Evolutionary conservation across 108 stramenopile genomes (phyloP).

Genomic region (Epipyxis sp.): DNA sequence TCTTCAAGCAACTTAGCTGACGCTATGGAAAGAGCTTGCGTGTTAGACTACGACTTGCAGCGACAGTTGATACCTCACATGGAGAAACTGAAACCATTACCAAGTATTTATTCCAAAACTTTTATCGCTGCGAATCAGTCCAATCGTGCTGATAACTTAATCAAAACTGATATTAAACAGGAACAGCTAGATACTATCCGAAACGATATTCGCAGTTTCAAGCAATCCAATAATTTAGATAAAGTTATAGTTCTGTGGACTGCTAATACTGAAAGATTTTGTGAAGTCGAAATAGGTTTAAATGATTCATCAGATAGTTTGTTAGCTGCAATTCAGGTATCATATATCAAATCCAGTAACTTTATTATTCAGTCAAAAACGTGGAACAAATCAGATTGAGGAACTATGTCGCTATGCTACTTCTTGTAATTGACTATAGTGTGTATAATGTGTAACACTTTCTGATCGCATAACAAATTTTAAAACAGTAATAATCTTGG

Average conservation of each 20-base stretch:
- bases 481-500: no score
- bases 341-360: no score
- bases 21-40: constrained; percentile 81
- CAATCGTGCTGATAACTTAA: constrained; percentile 84
- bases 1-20: constrained; percentile 78
- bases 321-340: constrained; percentile 74
- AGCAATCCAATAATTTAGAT: constrained; percentile 72
- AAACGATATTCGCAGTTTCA: constrained; percentile 86
- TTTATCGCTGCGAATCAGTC: constrained; percentile 97
- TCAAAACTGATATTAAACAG: constrained; percentile 79
- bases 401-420: not conserved
- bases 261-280: constrained; percentile 96
- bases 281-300: constrained; percentile 81
- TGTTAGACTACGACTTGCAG: constrained; percentile 85
- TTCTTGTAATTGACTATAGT: not conserved
- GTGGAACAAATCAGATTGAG: not conserved
- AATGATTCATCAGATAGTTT: constrained; percentile 88
- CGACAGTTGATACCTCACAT: constrained; percentile 82
- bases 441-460: no score
- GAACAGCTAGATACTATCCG: constrained; percentile 89
- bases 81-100: constrained; percentile 79
- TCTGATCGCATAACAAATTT: no score
- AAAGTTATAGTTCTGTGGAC: constrained; percentile 94
- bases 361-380: constrained; percentile 56
- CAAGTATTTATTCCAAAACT: constrained; percentile 85